These are phyloP conservation scores for Heracleum sosnowskyi DNA, from an alignment of 129 eudicot genomes.

Conservation along the genomic window DNA sequence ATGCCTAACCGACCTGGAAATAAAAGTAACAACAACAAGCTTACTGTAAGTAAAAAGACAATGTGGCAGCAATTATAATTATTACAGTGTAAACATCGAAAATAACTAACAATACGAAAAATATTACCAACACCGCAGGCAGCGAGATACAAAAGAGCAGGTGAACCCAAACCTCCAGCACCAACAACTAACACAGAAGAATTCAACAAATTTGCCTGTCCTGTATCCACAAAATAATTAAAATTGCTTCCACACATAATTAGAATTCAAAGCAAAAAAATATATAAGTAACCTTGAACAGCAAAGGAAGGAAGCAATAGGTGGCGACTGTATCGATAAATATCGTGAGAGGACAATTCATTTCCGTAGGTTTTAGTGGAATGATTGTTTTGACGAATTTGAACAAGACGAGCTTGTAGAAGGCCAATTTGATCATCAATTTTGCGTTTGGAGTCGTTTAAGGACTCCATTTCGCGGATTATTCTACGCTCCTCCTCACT, in stretches of 20 bases:
- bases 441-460: conserved; percentile 40
- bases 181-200: conserved; percentile 87
- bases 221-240: conserved; percentile 29
- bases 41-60: background rate
- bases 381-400: conserved; percentile 18
- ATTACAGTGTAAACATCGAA: background rate
- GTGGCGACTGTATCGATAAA: conserved; percentile 90
- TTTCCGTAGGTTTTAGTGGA: conserved; percentile 25
- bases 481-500: conserved; percentile 29
- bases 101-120: background rate
- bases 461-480: conserved; percentile 42
- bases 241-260: too few relatives aligned
- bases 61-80: background rate
- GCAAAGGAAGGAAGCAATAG: conserved; percentile 89
- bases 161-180: conserved; percentile 98
- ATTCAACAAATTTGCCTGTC: conserved; percentile 72
- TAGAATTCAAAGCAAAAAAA: background rate
- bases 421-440: conserved; percentile 57
- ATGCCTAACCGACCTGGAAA: conserved; percentile 75
- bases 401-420: conserved; percentile 52
- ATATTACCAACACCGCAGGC: conserved; percentile 92
- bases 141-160: conserved; percentile 89
- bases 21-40: background rate
- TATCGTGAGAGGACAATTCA: conserved; percentile 51
- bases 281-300: conserved; percentile 48